Conservation (phyloP, 163 green algal genomes). For the Botryococcus braunii region DNA sequence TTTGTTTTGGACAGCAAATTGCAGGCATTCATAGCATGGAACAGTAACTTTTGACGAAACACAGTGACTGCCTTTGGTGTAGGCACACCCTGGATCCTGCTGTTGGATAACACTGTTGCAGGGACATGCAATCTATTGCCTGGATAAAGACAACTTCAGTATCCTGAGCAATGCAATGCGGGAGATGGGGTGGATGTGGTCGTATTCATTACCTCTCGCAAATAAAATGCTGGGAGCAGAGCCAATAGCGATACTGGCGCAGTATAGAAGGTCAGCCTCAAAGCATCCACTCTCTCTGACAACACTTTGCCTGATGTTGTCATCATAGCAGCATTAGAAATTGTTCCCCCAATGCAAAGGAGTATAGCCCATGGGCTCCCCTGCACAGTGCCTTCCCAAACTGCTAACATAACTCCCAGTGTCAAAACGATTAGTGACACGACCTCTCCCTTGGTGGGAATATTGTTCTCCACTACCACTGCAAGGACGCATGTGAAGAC, state of each 20-base stretch:
- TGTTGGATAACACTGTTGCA: too few species aligned
- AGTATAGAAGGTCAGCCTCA: conserved; percentile 69
- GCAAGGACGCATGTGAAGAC: conserved; percentile 44
- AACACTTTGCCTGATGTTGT: conserved; percentile 42
- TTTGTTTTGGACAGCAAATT: too few species aligned
- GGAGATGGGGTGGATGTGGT: too few species aligned
- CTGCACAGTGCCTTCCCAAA: background rate
- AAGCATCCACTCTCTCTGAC: conserved; percentile 53
- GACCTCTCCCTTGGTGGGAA: conserved; percentile 33
- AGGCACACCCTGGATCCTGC: too few species aligned
- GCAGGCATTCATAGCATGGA: too few species aligned
- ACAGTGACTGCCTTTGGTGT: too few species aligned
- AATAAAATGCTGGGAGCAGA: conserved; percentile 40
- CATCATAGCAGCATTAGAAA: conserved; percentile 63
- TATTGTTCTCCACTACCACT: conserved; percentile 35
- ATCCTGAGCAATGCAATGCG: too few species aligned
- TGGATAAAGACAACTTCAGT: too few species aligned
- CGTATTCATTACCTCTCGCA: too few species aligned
- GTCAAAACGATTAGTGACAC: conserved; percentile 46
- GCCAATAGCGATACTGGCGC: conserved; percentile 41
- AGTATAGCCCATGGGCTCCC: conserved; percentile 2
- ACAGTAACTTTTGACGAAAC: too few species aligned
- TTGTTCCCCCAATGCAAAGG: conserved; percentile 15
- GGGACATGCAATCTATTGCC: too few species aligned
- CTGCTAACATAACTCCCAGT: conserved; percentile 43